Evolutionary conservation across 2,329 filamentous ascomycete species (phyloP).

Genomic region (Coniosporium tulheliwenetii): DNA sequence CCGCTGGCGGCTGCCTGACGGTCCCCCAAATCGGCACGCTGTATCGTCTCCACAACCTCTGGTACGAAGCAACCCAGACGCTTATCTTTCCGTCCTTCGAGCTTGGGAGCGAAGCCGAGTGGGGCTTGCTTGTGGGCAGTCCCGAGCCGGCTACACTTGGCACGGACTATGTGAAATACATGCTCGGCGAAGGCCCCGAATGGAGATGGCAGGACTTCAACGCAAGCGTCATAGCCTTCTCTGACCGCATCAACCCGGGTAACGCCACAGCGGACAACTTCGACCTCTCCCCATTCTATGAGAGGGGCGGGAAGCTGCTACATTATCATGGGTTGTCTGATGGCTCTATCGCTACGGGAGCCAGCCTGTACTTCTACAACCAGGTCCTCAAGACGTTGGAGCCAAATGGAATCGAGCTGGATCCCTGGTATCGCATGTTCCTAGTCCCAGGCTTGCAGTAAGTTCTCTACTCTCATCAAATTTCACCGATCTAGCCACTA

Average conservation of each 20-base stretch:
- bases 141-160: conserved; percentile 18
- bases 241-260: conserved; percentile 27
- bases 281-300: conserved; percentile 30
- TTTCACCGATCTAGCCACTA: too few species aligned
- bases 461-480: too few species aligned
- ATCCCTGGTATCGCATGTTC: conserved; percentile 32
- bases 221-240: conserved; percentile 21
- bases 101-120: conserved; percentile 22
- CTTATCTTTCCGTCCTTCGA: conserved; percentile 24
- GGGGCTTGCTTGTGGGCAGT: conserved; percentile 15
- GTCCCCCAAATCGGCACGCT: conserved; percentile 12
- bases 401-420: conserved; percentile 18
- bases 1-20: too few species aligned
- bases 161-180: conserved; percentile 23
- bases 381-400: conserved; percentile 21
- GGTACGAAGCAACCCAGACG: conserved; percentile 22
- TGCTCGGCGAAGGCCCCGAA: conserved; percentile 20
- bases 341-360: conserved; percentile 21
- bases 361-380: conserved; percentile 37
- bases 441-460: conserved; percentile 28
- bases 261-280: conserved; percentile 32
- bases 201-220: conserved; percentile 24
- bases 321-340: not conserved
- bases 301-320: conserved; percentile 10
- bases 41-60: conserved; percentile 25